A percentile compares a stretch with the other conserved stretches of the same genome.
phyloP scores from a whole-genome alignment of 495 filamentous ascomycete genomes.

The Evansstolkia leycettana region DNA sequence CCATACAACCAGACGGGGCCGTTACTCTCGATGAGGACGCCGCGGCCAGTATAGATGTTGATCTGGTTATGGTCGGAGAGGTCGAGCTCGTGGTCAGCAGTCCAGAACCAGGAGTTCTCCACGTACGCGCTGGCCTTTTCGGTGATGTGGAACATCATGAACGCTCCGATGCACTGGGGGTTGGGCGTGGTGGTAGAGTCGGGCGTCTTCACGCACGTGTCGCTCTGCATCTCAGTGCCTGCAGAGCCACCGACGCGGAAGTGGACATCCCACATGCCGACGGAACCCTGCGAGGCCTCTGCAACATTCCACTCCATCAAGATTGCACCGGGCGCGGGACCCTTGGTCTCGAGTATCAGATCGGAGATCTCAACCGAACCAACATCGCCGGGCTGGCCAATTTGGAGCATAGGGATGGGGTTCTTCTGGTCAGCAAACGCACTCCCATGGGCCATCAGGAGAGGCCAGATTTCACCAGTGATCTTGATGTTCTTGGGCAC shows the following conservation, averaged over 20 bases:
- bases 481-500: constrained; percentile 49
- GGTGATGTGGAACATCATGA: constrained; percentile 74
- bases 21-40: constrained; percentile 60
- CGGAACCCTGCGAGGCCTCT: constrained; percentile 49
- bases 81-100: constrained; percentile 87
- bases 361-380: constrained; percentile 78
- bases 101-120: constrained; percentile 95
- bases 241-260: constrained; percentile 71
- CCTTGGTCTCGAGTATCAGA: constrained; percentile 15
- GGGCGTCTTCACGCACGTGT: constrained; percentile 46
- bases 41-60: constrained; percentile 85
- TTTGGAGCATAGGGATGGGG: constrained; percentile 44
- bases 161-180: constrained; percentile 53
- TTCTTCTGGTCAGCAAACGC: constrained; percentile 59
- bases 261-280: constrained; percentile 87
- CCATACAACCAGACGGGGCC: constrained; percentile 54
- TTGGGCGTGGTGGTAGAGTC: constrained; percentile 40
- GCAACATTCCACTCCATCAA: constrained; percentile 86
- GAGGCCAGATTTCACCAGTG: constrained; percentile 81
- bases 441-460: constrained; percentile 71
- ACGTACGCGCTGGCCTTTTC: constrained; percentile 59
- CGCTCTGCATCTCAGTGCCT: constrained; percentile 67
- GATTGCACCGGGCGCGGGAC: constrained; percentile 76
- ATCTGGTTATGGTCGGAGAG: constrained; percentile 64
- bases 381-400: constrained; percentile 66